Evolutionary conservation across 768 basidiomycete species (phyloP).

Genomic region (Lactarius akahatsu): DNA sequence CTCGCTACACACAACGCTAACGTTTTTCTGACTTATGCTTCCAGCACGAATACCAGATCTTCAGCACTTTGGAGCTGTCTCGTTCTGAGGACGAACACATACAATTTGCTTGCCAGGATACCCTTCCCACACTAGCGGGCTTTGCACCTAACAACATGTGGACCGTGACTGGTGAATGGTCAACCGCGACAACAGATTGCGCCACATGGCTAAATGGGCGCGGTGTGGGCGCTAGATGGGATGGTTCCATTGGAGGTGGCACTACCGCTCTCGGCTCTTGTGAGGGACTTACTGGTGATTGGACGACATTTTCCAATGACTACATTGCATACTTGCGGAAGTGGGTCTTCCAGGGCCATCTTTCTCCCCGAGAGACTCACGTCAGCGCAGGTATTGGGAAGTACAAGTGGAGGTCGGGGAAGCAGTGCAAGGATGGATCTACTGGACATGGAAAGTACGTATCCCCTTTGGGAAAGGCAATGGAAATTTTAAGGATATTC

Average conservation of each 20-base stretch:
- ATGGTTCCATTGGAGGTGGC: slow-evolving; percentile 52
- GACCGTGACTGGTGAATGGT: slow-evolving; percentile 83
- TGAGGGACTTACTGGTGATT: slow-evolving; percentile 58
- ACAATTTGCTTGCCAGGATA: slow-evolving; percentile 54
- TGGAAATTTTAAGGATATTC: not conserved
- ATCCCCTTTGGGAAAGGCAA: too few species aligned
- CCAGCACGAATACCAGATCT: slow-evolving; percentile 75
- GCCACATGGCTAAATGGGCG: slow-evolving; percentile 79
- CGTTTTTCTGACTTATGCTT: slow-evolving; percentile 4
- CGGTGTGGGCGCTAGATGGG: slow-evolving; percentile 68
- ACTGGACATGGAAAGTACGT: slow-evolving; percentile 76
- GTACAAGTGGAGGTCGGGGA: slow-evolving; percentile 76
- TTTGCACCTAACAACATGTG: slow-evolving; percentile 59
- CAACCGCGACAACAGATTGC: slow-evolving; percentile 70
- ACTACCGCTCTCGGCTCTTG: slow-evolving; percentile 60
- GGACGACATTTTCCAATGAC: slow-evolving; percentile 52
- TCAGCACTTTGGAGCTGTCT: slow-evolving; percentile 55
- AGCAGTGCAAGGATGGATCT: slow-evolving; percentile 67
- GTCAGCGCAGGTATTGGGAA: slow-evolving; percentile 65
- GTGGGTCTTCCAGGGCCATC: slow-evolving; percentile 39
- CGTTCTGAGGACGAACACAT: slow-evolving; percentile 59
- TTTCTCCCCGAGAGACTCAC: not conserved
- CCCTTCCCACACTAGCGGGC: slow-evolving; percentile 43
- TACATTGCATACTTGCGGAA: slow-evolving; percentile 64
- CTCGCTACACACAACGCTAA: too few species aligned